Percentiles rank a stretch among this genome's conserved stretches.
phyloP scores from a whole-genome alignment of 2,329 filamentous ascomycete genomes.

The Pseudogymnoascus sp. region DNA sequence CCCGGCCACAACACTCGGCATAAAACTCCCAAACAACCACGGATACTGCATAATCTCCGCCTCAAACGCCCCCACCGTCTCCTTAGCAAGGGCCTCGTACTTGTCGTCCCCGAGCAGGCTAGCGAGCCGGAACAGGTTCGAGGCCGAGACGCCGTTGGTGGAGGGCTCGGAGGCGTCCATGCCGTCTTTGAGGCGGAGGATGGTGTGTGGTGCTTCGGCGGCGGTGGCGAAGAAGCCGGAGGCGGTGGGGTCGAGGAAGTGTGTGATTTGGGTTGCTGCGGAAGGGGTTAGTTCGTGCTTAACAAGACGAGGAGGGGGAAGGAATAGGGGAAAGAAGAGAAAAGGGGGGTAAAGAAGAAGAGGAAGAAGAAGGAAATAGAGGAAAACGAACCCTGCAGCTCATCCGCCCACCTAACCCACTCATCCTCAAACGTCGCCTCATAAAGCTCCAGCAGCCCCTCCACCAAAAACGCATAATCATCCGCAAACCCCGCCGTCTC shows the following conservation, averaged over 20 bases:
- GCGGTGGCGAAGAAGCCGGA: constrained; percentile 66
- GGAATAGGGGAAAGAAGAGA: too few relatives aligned
- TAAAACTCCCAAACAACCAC: constrained; percentile 77
- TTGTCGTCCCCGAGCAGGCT: constrained; percentile 56
- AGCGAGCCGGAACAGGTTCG: constrained; percentile 76
- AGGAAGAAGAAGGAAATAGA: not conserved
- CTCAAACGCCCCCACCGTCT: constrained; percentile 78
- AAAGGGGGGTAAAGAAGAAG: too few relatives aligned
- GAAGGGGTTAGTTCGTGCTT: constrained; percentile 12
- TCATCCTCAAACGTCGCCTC: constrained; percentile 68
- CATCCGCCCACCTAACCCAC: constrained; percentile 73
- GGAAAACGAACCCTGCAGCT: constrained; percentile 56
- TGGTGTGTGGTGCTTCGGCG: constrained; percentile 53
- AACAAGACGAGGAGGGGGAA: too few relatives aligned
- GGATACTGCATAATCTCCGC: constrained; percentile 88
- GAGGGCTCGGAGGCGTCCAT: constrained; percentile 91
- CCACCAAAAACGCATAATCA: constrained; percentile 85
- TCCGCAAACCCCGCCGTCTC: constrained; percentile 73
- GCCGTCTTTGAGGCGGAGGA: constrained; percentile 86
- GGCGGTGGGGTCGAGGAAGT: constrained; percentile 62
- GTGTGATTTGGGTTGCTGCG: constrained; percentile 59
- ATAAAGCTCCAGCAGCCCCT: constrained; percentile 76
- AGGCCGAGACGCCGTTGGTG: constrained; percentile 77
- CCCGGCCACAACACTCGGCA: constrained; percentile 66
- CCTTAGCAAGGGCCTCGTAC: constrained; percentile 57